phyloP scores from a whole-genome alignment of 2,329 filamentous ascomycete species.

The Fusarium chuoi region DNA sequence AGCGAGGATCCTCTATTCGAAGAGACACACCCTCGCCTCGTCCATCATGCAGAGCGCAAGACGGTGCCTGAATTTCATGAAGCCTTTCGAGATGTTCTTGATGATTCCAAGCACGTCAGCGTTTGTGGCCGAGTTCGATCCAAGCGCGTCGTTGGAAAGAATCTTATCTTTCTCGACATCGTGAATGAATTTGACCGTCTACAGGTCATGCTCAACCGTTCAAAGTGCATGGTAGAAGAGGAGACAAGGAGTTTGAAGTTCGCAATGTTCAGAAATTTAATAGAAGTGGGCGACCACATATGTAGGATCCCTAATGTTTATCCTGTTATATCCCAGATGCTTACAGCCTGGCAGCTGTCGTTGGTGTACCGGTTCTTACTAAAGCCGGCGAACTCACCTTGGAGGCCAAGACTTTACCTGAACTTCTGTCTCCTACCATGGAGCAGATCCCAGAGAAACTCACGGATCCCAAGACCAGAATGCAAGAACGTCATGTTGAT shows the following conservation, averaged over 20 bases:
- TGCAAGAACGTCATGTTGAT: conserved; percentile 85
- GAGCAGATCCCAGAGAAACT: conserved; percentile 80
- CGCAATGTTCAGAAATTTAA: conserved; percentile 70
- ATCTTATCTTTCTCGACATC: conserved; percentile 87
- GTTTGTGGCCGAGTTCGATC: conserved; percentile 75
- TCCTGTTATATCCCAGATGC: conserved; percentile 30
- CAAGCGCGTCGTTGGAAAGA: conserved; percentile 76
- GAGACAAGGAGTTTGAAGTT: conserved; percentile 56
- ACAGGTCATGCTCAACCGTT: conserved; percentile 80
- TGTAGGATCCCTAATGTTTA: conserved; percentile 64
- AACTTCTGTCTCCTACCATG: conserved; percentile 79
- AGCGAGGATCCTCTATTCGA: conserved; percentile 50
- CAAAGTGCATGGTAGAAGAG: conserved; percentile 54
- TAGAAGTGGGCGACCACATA: conserved; percentile 85
- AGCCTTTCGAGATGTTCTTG: conserved; percentile 42
- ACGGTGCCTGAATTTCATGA: conserved; percentile 51
- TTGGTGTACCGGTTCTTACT: conserved; percentile 76
- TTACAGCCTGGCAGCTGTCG: conserved; percentile 65
- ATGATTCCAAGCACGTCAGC: conserved; percentile 44
- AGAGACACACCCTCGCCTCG: conserved; percentile 51
- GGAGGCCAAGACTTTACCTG: conserved; percentile 72
- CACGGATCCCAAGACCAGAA: conserved; percentile 75
- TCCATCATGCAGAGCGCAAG: conserved; percentile 41
- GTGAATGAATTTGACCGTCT: conserved; percentile 76
- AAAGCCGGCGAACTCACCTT: conserved; percentile 81